Conservation (phyloP, 208 protist genomes). For the Wallacemonas collosoma region DNA sequence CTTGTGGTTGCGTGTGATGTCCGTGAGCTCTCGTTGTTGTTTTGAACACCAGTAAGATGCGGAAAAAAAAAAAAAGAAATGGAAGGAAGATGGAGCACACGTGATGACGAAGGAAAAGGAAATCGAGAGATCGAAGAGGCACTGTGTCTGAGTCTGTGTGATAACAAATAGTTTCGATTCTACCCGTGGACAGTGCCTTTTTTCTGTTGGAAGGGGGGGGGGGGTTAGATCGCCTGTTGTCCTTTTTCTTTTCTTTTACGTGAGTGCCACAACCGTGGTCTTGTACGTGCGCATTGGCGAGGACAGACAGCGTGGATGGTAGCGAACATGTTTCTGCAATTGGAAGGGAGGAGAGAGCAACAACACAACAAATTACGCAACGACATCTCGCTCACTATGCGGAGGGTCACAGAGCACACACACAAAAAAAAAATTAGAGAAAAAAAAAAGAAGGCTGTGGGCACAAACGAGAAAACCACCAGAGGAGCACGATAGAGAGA, state of each 20-base stretch:
- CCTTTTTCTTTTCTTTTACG: no score
- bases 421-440: not conserved
- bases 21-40: not conserved
- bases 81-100: not conserved
- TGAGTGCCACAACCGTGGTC: no score
- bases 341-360: no score
- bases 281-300: no score
- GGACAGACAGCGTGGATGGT: no score
- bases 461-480: not conserved
- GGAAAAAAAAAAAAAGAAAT: conserved; percentile 1
- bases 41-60: not conserved
- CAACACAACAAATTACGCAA: not conserved
- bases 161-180: not conserved
- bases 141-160: not conserved
- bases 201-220: no score
- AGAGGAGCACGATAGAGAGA: no score
- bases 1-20: no score
- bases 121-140: not conserved
- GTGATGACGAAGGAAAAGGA: conserved; percentile 1
- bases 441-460: not conserved
- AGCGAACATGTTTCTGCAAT: no score
- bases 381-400: not conserved
- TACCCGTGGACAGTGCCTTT: no score
- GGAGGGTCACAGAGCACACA: not conserved
- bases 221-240: no score